Conservation (phyloP, 768 basidiomycete genomes). For the Strobilomyces dryophilus region DNA sequence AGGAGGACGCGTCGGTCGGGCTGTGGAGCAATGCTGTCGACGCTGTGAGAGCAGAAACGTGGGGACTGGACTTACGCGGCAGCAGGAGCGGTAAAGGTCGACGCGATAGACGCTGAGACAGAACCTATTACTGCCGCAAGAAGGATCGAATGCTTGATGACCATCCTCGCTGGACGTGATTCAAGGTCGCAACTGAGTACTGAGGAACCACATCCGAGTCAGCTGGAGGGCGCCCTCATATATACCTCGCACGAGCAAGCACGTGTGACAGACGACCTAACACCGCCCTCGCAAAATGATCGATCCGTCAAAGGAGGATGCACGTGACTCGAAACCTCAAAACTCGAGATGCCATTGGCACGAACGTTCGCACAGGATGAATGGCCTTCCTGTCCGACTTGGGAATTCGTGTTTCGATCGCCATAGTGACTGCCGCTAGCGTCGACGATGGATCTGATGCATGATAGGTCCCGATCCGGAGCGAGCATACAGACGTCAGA, state of each 20-base stretch:
- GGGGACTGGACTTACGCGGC: constrained; percentile 18
- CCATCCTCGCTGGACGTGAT: constrained; percentile 12
- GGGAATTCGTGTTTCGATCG: not conserved
- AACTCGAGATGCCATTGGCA: too few relatives aligned
- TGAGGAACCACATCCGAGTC: too few relatives aligned
- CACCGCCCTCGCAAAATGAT: not conserved
- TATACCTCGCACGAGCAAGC: constrained; percentile 1
- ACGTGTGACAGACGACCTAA: constrained; percentile 7
- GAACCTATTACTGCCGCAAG: constrained; percentile 12
- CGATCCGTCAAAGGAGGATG: not conserved
- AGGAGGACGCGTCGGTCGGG: constrained; percentile 29
- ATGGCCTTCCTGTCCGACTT: not conserved
- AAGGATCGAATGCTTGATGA: constrained; percentile 8
- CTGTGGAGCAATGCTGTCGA: constrained; percentile 12
- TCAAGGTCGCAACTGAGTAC: not conserved
- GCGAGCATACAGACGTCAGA: not conserved
- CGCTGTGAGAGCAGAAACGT: not conserved
- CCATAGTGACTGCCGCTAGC: not conserved
- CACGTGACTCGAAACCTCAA: not conserved
- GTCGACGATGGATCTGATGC: too few relatives aligned
- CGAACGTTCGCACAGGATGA: not conserved
- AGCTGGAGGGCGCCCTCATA: constrained; percentile 4
- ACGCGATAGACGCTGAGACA: constrained; percentile 21
- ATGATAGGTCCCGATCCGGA: too few relatives aligned
- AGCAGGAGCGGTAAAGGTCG: constrained; percentile 29